Base-by-base conservation (phyloP, 1,284 basidiomycete species). In the Leucoagaricus sp. region DNA sequence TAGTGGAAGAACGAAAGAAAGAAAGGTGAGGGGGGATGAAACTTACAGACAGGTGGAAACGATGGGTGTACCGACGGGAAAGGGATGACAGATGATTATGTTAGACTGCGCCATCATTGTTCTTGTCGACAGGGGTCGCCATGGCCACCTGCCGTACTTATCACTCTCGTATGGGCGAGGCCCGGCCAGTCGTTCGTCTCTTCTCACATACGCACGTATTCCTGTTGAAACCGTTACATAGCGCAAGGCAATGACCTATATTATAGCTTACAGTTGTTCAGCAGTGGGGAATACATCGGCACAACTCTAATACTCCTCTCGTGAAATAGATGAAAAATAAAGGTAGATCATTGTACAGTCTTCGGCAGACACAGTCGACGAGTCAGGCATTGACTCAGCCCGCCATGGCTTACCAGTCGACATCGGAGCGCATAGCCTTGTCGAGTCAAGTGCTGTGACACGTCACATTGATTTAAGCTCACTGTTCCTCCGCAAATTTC, bases 1-100 rank as follows among this genome's bases (percentile, higher is more conserved):
- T 67, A 61, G 65, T 64, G 61, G 63, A 64, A 61, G 58, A 69
- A 63, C 61, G 67, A 65, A 66, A 63, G 61, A 61, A 64, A 54
- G 60, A 61, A 60, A 44, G 36, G 58, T 53, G 55, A 47, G 42
- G 28, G 40, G 15, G 12, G 40, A 44, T 53, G 34, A 44, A 46
- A 34, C 47, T 36, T 15, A 48, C 48, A 10, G 13, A 41, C 51
- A n/a, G 52, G 42, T 51, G 38, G 41, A 41, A 41, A 26, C 28
- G 48, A 21, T 15, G 44, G 49, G 17, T 49, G 44, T 34, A 23
- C 8, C 36, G 38, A 44, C 9, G 34, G 46, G 48, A 23, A 47
- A 25, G 41, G 19, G 28, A n/a, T 47, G 42, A 49, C 38, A 25
- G 46, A 49, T 41, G 38, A 12, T 34, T 21, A 8, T 19, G 49